Conservation (phyloP, 352 stramenopile genomes). For the Globisporangium cederbergense region DNA sequence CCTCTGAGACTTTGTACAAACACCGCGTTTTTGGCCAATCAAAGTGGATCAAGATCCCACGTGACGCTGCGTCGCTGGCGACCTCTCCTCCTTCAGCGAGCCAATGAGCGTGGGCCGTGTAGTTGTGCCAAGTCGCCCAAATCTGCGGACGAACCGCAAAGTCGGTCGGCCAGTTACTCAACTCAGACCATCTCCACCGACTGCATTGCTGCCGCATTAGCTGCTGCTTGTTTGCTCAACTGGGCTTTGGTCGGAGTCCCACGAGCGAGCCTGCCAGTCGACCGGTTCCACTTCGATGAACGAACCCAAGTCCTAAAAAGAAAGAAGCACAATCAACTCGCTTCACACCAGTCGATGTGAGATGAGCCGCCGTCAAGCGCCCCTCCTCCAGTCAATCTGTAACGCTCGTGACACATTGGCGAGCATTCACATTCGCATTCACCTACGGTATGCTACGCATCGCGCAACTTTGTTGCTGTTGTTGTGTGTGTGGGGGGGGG, state of each 20-base stretch:
- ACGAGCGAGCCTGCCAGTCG: no score
- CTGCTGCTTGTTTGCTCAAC: no score
- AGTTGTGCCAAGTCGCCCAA: neutral
- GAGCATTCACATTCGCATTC: neutral
- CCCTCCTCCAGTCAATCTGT: neutral
- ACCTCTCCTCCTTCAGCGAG: neutral
- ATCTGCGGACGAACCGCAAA: conserved; percentile 1
- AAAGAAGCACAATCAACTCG: neutral
- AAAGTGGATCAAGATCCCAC: neutral
- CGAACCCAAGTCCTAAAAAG: neutral
- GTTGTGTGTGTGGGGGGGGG: no score
- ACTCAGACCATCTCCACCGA: no score
- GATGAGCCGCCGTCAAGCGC: neutral
- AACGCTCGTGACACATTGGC: neutral
- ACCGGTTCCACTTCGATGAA: neutral
- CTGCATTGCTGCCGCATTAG: neutral
- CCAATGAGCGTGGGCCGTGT: neutral
- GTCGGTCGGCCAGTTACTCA: neutral
- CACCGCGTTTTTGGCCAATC: neutral
- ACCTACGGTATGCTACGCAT: neutral
- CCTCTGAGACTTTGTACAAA: no score
- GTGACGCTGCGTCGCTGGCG: neutral
- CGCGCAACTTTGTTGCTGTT: no score
- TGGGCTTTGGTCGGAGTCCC: no score
- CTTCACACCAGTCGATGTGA: neutral